Evolutionary conservation across 176 grass and related monocot genomes (phyloP).

Genomic region (Lolium perenne): DNA sequence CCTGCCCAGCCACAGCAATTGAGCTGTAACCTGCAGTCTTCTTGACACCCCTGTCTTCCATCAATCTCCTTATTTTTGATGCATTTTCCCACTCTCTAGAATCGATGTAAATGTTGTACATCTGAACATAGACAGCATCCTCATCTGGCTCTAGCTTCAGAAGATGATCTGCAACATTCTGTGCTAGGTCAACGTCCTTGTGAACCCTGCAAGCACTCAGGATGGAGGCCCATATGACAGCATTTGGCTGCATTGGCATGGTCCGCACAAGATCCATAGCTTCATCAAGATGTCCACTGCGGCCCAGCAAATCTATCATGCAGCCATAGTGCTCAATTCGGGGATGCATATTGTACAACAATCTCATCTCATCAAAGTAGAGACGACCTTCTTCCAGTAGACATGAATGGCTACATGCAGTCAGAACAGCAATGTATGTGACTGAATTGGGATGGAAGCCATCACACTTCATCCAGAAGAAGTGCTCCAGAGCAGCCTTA

Average conservation of each 20-base stretch:
- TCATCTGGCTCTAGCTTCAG: conserved; percentile 65
- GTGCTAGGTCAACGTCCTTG: conserved; percentile 55
- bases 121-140: conserved; percentile 73
- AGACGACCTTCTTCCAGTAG: conserved; percentile 53
- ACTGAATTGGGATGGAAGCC: conserved; percentile 59
- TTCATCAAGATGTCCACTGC: conserved; percentile 58
- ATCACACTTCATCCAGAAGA: conserved; percentile 60
- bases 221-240: conserved; percentile 67
- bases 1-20: conserved; percentile 61
- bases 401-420: conserved; percentile 72
- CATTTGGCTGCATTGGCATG: conserved; percentile 72
- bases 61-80: conserved; percentile 60
- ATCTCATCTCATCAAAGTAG: conserved; percentile 71
- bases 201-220: conserved; percentile 63
- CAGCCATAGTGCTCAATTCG: conserved; percentile 79
- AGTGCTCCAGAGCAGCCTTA: conserved; percentile 59
- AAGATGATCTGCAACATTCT: conserved; percentile 54
- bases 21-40: conserved; percentile 84
- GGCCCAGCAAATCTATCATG: conserved; percentile 82
- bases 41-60: conserved; percentile 66
- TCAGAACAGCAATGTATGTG: conserved; percentile 71
- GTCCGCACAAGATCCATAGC: conserved; percentile 63
- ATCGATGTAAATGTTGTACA: conserved; percentile 77
- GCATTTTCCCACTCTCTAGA: conserved; percentile 62
- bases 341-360: conserved; percentile 52